Conservation (phyloP, 805 yeast genomes). For the Saturnispora ahearnii region DNA sequence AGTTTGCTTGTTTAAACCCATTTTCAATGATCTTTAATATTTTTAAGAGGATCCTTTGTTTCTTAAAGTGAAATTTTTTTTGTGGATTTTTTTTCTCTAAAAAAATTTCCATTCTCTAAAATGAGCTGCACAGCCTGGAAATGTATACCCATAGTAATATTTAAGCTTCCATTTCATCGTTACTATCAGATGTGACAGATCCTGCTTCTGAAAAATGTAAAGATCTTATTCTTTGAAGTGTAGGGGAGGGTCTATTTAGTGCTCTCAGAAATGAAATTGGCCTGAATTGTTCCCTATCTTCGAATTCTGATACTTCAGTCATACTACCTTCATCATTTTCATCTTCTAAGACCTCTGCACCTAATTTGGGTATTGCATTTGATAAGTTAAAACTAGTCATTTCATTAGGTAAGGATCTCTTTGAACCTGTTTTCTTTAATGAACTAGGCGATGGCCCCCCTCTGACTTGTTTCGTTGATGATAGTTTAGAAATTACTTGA, state of each 20-base stretch:
- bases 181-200: slow-evolving; percentile 1
- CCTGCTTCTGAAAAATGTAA: background rate
- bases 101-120: background rate
- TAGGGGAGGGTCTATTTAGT: background rate
- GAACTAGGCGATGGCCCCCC: background rate
- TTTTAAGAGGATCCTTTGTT: background rate
- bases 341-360: background rate
- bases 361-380: background rate
- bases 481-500: background rate
- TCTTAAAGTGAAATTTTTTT: background rate
- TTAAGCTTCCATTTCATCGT: background rate
- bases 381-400: background rate
- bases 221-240: background rate
- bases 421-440: background rate
- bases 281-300: background rate
- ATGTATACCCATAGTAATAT: background rate
- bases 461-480: background rate
- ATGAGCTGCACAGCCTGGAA: slow-evolving; percentile 1
- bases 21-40: slow-evolving; percentile 1
- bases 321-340: background rate
- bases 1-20: slow-evolving; percentile 36
- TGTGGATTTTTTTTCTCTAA: background rate
- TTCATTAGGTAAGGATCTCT: background rate
- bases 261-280: background rate
- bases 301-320: background rate